These are phyloP conservation scores for Fusarium algeriense DNA, from an alignment of 2,329 filamentous ascomycete genomes.

Conservation along the genomic window DNA sequence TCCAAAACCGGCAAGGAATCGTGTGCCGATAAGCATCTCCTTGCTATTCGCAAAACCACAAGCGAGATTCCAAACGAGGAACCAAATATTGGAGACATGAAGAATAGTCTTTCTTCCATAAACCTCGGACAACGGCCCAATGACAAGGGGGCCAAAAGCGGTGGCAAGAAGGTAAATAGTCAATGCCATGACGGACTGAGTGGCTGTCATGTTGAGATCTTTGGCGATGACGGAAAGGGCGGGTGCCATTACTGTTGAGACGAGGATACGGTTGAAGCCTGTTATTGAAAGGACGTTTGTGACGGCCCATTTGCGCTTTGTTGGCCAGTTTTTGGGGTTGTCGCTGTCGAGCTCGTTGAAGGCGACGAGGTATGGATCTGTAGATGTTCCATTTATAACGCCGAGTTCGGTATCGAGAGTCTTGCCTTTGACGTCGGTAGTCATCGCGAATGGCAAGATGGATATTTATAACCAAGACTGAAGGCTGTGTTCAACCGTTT, in stretches of 20 bases:
- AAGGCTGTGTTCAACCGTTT: too few relatives aligned
- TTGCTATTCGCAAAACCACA: constrained; percentile 58
- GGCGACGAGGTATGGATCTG: constrained; percentile 44
- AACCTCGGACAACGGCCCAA: constrained; percentile 61
- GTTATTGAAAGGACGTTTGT: constrained; percentile 62
- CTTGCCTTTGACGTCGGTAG: not conserved
- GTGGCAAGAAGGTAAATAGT: constrained; percentile 59
- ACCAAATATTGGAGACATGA: constrained; percentile 61
- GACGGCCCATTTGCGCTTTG: constrained; percentile 60
- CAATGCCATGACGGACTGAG: constrained; percentile 61
- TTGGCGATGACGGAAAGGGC: constrained; percentile 61
- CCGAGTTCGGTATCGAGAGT: constrained; percentile 11
- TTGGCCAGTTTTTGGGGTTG: constrained; percentile 57
- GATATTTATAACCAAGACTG: not conserved
- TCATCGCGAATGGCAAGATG: not conserved
- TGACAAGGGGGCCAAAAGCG: constrained; percentile 58
- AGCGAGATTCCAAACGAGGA: constrained; percentile 62
- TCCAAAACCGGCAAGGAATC: constrained; percentile 63
- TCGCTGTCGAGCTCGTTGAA: constrained; percentile 50
- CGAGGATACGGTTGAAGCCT: constrained; percentile 64
- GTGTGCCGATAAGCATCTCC: constrained; percentile 56
- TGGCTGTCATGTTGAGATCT: constrained; percentile 64
- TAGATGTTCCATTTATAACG: not conserved
- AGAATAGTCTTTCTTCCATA: constrained; percentile 59
- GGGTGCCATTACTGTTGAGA: constrained; percentile 65